These are phyloP conservation scores for Ganoderma resinaceum DNA, from an alignment of 1,284 basidiomycete species.

Conservation along the genomic window DNA sequence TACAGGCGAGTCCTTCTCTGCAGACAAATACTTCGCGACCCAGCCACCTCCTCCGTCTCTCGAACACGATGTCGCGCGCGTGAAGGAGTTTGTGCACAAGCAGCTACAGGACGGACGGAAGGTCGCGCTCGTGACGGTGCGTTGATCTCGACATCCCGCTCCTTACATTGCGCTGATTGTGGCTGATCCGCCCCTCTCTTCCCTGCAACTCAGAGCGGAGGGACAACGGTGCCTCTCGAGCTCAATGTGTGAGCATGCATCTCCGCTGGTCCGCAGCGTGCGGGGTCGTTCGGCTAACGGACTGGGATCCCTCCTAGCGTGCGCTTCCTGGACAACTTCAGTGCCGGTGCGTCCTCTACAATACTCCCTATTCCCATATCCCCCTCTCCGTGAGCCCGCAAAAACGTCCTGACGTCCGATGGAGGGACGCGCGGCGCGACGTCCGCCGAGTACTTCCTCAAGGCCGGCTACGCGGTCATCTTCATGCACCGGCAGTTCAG, in stretches of 20 bases:
- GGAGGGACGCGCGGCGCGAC: constrained; percentile 94
- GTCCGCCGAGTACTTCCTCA: constrained; percentile 97
- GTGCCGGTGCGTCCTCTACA: constrained; percentile 80
- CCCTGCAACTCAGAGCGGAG: constrained; percentile 75
- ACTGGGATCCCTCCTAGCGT: constrained; percentile 64
- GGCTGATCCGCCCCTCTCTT: constrained; percentile 20
- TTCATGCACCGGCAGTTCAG: constrained; percentile 99
- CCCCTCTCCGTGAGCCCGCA: neutral
- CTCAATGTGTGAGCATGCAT: constrained; percentile 87
- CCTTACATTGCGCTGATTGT: constrained; percentile 8
- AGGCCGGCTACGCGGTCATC: constrained; percentile 94
- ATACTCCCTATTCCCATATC: neutral
- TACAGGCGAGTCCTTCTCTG: constrained; percentile 62
- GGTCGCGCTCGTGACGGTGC: constrained; percentile 93
- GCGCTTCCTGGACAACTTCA: constrained; percentile 98
- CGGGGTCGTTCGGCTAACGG: constrained; percentile 26
- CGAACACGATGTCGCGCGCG: constrained; percentile 66
- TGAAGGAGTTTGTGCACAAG: constrained; percentile 76
- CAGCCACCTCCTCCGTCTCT: constrained; percentile 79
- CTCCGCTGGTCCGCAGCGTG: neutral
- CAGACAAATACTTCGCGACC: constrained; percentile 87
- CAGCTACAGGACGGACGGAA: constrained; percentile 71
- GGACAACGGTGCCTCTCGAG: constrained; percentile 94
- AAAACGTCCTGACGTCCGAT: neutral
- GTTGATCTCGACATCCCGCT: constrained; percentile 40